Evolutionary conservation across 2,329 filamentous ascomycete genomes (phyloP).

Genomic region (Delphinella strobiligena): DNA sequence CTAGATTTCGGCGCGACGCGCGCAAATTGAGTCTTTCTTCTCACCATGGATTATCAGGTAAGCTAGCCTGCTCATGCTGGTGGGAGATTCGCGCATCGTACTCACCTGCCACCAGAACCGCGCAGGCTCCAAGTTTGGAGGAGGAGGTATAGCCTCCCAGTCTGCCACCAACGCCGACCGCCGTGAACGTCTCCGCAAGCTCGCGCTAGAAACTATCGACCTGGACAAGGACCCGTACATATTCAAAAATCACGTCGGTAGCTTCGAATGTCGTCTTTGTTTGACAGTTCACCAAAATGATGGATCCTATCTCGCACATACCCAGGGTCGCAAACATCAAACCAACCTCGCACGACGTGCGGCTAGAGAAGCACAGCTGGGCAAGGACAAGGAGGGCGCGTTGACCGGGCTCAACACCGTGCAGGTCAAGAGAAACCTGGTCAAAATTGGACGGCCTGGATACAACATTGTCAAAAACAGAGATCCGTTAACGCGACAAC

Average conservation of each 20-base stretch:
- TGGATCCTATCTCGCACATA: constrained; percentile 96
- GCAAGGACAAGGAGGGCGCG: constrained; percentile 52
- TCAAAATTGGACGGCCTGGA: constrained; percentile 91
- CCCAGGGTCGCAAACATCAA: constrained; percentile 96
- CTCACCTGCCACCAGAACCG: constrained; percentile 55
- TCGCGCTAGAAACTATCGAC: constrained; percentile 96
- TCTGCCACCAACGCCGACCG: constrained; percentile 93
- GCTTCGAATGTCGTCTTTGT: constrained; percentile 94
- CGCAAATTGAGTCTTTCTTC: too few relatives aligned
- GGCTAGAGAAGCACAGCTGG: constrained; percentile 88
- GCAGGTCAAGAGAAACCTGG: constrained; percentile 62
- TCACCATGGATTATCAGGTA: constrained; percentile 43
- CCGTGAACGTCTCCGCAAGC: constrained; percentile 91
- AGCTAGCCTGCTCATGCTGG: constrained; percentile 5
- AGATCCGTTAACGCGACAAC: constrained; percentile 77
- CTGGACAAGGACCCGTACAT: constrained; percentile 99
- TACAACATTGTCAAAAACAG: constrained; percentile 97
- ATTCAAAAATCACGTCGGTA: constrained; percentile 98
- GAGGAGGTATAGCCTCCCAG: constrained; percentile 88
- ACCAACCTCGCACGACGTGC: constrained; percentile 93
- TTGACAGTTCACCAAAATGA: constrained; percentile 98
- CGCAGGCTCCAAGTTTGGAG: constrained; percentile 93
- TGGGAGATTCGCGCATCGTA: neutral
- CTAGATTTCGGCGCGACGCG: too few relatives aligned
- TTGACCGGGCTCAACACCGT: constrained; percentile 58